phyloP scores from a whole-genome alignment of 495 filamentous ascomycete genomes.

The Annulohypoxylon maeteangense region DNA sequence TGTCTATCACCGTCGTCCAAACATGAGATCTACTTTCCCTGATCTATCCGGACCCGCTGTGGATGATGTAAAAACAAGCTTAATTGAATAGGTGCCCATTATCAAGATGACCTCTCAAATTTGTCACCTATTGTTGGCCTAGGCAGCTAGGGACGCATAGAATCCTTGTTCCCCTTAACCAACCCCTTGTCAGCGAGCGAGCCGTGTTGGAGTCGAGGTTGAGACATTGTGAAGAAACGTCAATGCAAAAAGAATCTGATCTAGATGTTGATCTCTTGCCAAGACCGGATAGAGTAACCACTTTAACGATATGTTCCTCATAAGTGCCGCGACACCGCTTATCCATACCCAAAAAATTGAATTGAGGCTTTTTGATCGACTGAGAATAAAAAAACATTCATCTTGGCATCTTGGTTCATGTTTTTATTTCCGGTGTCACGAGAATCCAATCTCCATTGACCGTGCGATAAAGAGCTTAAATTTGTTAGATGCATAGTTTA shows the following conservation, averaged over 20 bases:
- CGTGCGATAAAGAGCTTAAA: not conserved
- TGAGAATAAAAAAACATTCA: not conserved
- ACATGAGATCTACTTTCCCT: slow-evolving; percentile 37
- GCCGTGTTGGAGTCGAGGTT: slow-evolving; percentile 31
- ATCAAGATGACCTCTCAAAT: slow-evolving; percentile 4
- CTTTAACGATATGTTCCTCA: not conserved
- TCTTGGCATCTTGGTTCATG: not conserved
- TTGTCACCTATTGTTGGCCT: slow-evolving; percentile 10
- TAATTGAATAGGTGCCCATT: slow-evolving; percentile 5
- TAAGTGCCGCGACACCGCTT: slow-evolving; percentile 22
- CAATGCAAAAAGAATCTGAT: slow-evolving; percentile 35
- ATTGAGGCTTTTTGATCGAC: slow-evolving; percentile 13
- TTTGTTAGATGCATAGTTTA: not conserved
- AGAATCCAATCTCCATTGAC: not conserved
- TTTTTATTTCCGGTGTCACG: slow-evolving; percentile 22
- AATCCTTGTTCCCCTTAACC: slow-evolving; percentile 1
- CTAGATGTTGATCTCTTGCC: slow-evolving; percentile 34
- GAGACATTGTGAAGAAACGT: slow-evolving; percentile 33
- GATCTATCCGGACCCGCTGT: slow-evolving; percentile 31
- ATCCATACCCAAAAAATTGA: slow-evolving; percentile 8
- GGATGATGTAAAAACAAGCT: slow-evolving; percentile 32
- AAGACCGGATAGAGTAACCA: slow-evolving; percentile 15
- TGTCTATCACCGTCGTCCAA: slow-evolving; percentile 21
- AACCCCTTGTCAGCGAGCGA: slow-evolving; percentile 1
- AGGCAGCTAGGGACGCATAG: not conserved